Evolutionary conservation across 495 filamentous ascomycete species (phyloP).

Genomic region (Aspergillus diversus): DNA sequence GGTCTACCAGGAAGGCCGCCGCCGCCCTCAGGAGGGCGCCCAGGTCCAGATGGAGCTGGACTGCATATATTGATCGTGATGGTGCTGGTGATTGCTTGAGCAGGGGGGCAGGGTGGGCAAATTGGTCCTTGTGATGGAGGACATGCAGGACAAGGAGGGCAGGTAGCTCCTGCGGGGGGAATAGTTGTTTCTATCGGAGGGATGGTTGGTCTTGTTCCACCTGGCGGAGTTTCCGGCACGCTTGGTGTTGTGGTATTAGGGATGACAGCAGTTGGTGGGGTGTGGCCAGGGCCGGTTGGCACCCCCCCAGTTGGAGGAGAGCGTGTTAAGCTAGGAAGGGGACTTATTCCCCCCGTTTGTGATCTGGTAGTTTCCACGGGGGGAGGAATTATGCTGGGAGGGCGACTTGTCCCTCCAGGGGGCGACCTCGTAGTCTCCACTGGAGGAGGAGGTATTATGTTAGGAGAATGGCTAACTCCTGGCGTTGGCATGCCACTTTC

Average conservation of each 20-base stretch:
- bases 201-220: background rate
- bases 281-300: background rate
- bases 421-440: no score
- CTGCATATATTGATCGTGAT: conserved; percentile 7
- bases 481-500: background rate
- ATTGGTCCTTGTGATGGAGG: conserved; percentile 1
- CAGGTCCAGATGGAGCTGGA: background rate
- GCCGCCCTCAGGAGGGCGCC: background rate
- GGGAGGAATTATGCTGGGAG: background rate
- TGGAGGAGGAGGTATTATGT: no score
- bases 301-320: background rate
- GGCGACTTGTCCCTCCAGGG: background rate
- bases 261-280: background rate
- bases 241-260: no score
- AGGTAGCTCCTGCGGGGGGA: background rate
- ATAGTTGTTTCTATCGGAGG: background rate
- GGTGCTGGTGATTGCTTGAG: conserved; percentile 12
- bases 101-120: background rate
- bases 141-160: conserved; percentile 7
- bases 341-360: background rate
- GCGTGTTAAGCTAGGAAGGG: background rate
- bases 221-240: background rate
- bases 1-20: conserved; percentile 3
- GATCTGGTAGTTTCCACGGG: background rate
- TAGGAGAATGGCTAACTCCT: no score